Evolutionary conservation across 352 stramenopile species (phyloP), one percentile per base, ranked within the genome.

Genomic region (Chloridella minuta): DNA sequence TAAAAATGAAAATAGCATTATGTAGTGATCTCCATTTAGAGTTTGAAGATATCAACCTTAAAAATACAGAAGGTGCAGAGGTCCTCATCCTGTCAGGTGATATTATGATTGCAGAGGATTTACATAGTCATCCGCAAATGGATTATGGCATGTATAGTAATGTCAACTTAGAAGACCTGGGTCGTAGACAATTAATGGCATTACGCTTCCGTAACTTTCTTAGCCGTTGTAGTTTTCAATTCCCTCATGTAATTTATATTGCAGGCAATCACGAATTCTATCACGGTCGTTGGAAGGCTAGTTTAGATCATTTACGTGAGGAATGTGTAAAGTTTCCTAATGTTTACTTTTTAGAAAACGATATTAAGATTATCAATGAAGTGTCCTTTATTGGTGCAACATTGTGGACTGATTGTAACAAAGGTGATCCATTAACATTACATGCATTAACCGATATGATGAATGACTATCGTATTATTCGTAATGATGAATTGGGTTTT

Each of bases 391-490:
- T 83, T 25, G 51, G 51, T 83, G n/a, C n/a, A 22, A 83, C 51
- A 25, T 24, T 83, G n/a, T 83, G 51, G 51, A 83, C 51, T 25
- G 51, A 83, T 83, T 83, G n/a, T 24, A 83, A 83, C 23, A 83
- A 83, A 83, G 23, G 23, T 83, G 51, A 83, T 24, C 23, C 23
- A 25, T 22, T 22, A 25, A 24, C 51, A 25, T 25, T 25, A 83
- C 51, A 24, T 25, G 51, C n/a, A 83, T 83, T 22, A 25, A 22
- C n/a, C 51, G 23, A 83, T 22, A 22, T 22, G n/a, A 83, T 83
- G 51, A 83, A 83, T 83, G 51, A 83, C 51, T 83, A 25, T 83
- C n/a, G 51, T 25, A 25, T 83, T 83, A 83, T 83, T 25, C n/a
- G 23, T 25, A 25, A 83, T 83, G 23, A 83, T 83, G 51, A 83